Evolutionary conservation across 2,329 filamentous ascomycete genomes (phyloP), one percentile per base, ranked within the genome.

Genomic region (Pseudogymnoascus sp.): DNA sequence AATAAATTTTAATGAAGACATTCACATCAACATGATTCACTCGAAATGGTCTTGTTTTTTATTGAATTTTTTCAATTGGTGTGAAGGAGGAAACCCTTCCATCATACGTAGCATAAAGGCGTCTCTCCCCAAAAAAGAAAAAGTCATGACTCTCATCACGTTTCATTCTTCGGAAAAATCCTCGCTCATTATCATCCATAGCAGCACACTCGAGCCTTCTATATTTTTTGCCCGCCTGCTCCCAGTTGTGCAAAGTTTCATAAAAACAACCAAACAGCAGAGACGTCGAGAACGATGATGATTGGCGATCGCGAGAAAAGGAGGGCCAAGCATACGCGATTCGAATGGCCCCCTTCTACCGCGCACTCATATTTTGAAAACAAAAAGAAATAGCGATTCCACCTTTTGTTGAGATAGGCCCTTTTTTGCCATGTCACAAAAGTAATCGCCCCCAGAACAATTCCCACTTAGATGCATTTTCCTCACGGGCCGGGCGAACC

Each of bases 401-500:
- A 53, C 47, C 47, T 53, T 53, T 16, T 53, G 47, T 53, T n/a
- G 47, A 50, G 44, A 31, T 53, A 53, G 47, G 47, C 47, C 26
- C 47, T 53, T 53, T 53, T 53, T 53, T 16, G 47, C 47, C 47
- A 53, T 31, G 24, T 53, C 47, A 31, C 47, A 53, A 53, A 53
- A 31, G 26, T 31, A 19, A 53, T 53, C 47, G 47, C 47, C 47
- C 47, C 47, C 47, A 31, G 14, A 31, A 53, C 47, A 53, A 53
- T 16, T 53, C 47, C 47, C 47, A 53, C 47, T 53, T 53, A 53
- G 47, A 53, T 53, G 26, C 47, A 24, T 44, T 64, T 67, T 70
- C 71, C 71, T 66, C 71, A 65, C 67, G 69, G 65, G 65, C 68
- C 72, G 72, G 69, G 67, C 70, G 72, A 74, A 73, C 69, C 72